phyloP scores from a whole-genome alignment of 2,329 filamentous ascomycete species.

The Colletotrichum theobromicola region DNA sequence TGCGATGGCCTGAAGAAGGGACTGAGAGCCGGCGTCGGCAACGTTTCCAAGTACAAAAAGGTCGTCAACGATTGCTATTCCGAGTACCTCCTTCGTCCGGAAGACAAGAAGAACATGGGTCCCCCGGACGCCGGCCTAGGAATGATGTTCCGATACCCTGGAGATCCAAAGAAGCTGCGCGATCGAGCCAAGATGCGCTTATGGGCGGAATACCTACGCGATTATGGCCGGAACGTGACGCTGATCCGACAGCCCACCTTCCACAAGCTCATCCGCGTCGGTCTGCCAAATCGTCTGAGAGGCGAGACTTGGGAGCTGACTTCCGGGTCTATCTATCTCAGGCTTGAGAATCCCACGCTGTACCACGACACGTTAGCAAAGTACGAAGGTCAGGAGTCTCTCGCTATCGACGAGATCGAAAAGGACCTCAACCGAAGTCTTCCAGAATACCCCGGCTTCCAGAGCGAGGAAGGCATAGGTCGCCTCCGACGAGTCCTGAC shows the following conservation, averaged over 20 bases:
- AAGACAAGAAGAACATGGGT: constrained; percentile 64
- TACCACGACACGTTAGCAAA: constrained; percentile 86
- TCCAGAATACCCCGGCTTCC: constrained; percentile 96
- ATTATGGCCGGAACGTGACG: constrained; percentile 93
- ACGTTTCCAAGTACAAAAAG: constrained; percentile 81
- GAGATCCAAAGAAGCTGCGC: constrained; percentile 90
- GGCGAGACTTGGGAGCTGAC: constrained; percentile 97
- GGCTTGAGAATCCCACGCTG: constrained; percentile 82
- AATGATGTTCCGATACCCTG: constrained; percentile 91
- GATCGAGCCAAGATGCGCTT: constrained; percentile 97
- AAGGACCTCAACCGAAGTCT: constrained; percentile 97
- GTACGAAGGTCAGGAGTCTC: constrained; percentile 82
- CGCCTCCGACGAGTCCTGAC: constrained; percentile 89
- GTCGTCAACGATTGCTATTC: constrained; percentile 90
- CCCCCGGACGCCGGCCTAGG: constrained; percentile 93
- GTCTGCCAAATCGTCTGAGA: constrained; percentile 87
- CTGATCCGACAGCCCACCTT: constrained; percentile 95
- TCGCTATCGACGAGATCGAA: constrained; percentile 98
- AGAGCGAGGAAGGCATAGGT: constrained; percentile 93
- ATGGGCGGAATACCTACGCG: constrained; percentile 95
- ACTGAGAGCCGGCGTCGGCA: constrained; percentile 83
- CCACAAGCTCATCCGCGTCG: constrained; percentile 95
- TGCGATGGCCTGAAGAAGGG: constrained; percentile 95
- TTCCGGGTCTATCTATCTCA: constrained; percentile 87
- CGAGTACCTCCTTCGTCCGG: constrained; percentile 75